Conservation (phyloP, 768 basidiomycete genomes). For the Phanerochaete carnosa region DNA sequence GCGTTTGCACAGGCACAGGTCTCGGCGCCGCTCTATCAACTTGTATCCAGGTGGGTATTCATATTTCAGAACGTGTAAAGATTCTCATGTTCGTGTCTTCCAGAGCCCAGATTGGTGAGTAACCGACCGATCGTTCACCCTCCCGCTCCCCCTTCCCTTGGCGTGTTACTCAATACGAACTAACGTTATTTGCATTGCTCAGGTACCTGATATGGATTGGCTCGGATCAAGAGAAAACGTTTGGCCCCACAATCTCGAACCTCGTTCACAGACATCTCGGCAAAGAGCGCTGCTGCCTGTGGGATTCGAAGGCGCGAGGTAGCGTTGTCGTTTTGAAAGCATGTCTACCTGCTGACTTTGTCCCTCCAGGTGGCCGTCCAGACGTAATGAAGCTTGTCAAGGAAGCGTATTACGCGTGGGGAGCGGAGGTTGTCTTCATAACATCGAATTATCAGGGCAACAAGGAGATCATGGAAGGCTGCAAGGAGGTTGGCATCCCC, state of each 20-base stretch:
- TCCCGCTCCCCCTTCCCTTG: neutral
- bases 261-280: constrained; percentile 37
- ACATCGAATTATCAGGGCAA: constrained; percentile 40
- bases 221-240: constrained; percentile 43
- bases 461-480: constrained; percentile 39
- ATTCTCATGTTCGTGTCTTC: constrained; percentile 16
- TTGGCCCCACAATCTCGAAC: constrained; percentile 39
- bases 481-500: constrained; percentile 33
- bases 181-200: neutral
- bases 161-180: neutral
- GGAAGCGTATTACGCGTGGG: constrained; percentile 33
- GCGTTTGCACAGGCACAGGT: constrained; percentile 43
- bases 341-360: neutral
- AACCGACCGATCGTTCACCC: neutral
- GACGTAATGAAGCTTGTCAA: constrained; percentile 36
- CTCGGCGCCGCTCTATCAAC: constrained; percentile 43
- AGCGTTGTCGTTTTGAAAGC: constrained; percentile 1
- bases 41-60: constrained; percentile 32
- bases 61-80: neutral
- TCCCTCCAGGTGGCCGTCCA: constrained; percentile 30
- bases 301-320: constrained; percentile 40
- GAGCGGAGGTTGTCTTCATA: constrained; percentile 41
- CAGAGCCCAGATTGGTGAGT: constrained; percentile 33
- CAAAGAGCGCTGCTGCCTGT: constrained; percentile 36
- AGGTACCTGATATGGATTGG: constrained; percentile 43